Conservation (phyloP, 2,329 filamentous ascomycete genomes). For the Emericellopsis atlantica region DNA sequence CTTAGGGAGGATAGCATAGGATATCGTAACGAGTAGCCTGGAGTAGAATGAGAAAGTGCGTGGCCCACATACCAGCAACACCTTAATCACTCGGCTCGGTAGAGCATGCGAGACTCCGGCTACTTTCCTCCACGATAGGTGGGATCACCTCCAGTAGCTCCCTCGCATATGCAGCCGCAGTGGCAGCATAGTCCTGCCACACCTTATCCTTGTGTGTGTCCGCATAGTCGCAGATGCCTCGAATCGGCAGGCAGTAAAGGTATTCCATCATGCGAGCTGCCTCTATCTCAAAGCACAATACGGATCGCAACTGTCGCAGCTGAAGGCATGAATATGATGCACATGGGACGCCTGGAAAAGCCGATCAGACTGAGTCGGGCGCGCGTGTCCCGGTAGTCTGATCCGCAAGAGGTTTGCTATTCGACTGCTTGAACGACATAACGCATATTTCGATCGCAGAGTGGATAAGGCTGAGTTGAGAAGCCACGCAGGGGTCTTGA, state of each 20-base stretch:
- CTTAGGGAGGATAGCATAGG: too few relatives aligned
- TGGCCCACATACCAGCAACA: too few relatives aligned
- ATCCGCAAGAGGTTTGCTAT: background rate
- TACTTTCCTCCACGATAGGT: background rate
- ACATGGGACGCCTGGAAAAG: background rate
- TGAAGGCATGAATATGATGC: background rate
- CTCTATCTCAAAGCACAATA: constrained; percentile 2
- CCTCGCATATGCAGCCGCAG: constrained; percentile 12
- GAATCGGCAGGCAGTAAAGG: constrained; percentile 14
- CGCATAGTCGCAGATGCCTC: constrained; percentile 18
- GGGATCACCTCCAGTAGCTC: constrained; percentile 4
- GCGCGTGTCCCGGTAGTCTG: background rate
- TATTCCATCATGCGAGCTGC: constrained; percentile 6
- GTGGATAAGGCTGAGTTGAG: background rate
- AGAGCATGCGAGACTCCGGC: too few relatives aligned
- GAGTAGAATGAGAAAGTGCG: too few relatives aligned
- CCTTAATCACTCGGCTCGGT: too few relatives aligned
- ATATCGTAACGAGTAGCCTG: too few relatives aligned
- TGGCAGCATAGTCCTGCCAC: constrained; percentile 13
- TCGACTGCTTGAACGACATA: background rate
- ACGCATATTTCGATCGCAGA: background rate
- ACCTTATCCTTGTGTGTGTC: constrained; percentile 14
- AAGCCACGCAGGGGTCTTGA: background rate
- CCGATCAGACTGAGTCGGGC: background rate
- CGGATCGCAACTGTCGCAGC: background rate